Conservation (phyloP, 2,329 filamentous ascomycete genomes). For the Trematosphaeria pertusa region DNA sequence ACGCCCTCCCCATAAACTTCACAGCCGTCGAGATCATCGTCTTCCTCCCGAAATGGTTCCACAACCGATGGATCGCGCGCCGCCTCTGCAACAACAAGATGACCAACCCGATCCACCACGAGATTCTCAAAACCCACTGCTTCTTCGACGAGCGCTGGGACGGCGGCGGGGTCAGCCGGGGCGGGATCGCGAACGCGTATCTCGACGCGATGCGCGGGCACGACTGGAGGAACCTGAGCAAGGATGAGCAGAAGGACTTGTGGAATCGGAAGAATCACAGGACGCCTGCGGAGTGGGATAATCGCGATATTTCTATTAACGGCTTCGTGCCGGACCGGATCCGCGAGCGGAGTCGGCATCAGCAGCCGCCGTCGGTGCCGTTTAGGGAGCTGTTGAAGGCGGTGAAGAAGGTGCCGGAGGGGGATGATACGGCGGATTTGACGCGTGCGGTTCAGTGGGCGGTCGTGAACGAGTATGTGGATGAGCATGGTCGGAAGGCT, state of each 20-base stretch:
- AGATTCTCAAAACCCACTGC: conserved; percentile 4
- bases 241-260: neutral
- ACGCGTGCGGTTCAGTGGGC: conserved; percentile 10
- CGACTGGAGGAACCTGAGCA: neutral
- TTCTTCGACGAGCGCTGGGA: neutral
- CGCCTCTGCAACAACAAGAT: conserved; percentile 10
- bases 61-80: conserved; percentile 1
- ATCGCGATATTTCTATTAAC: conserved; percentile 1
- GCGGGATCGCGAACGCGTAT: neutral
- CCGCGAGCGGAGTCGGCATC: neutral
- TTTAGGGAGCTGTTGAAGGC: neutral
- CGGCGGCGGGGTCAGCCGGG: neutral
- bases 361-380: neutral
- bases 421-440: conserved; percentile 9
- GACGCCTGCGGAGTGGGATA: conserved; percentile 1
- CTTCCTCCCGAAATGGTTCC: conserved; percentile 7
- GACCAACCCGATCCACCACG: neutral
- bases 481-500: neutral
- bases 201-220: conserved; percentile 2
- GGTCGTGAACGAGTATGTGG: neutral
- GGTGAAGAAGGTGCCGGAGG: conserved; percentile 6
- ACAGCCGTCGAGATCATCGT: conserved; percentile 13
- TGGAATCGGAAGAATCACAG: conserved; percentile 6
- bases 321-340: conserved; percentile 7
- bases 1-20: conserved; percentile 2